Evolutionary conservation across 2,329 filamentous ascomycete genomes (phyloP), one percentile per base, ranked within the genome.

Genomic region (Stachybotrys chartarum): DNA sequence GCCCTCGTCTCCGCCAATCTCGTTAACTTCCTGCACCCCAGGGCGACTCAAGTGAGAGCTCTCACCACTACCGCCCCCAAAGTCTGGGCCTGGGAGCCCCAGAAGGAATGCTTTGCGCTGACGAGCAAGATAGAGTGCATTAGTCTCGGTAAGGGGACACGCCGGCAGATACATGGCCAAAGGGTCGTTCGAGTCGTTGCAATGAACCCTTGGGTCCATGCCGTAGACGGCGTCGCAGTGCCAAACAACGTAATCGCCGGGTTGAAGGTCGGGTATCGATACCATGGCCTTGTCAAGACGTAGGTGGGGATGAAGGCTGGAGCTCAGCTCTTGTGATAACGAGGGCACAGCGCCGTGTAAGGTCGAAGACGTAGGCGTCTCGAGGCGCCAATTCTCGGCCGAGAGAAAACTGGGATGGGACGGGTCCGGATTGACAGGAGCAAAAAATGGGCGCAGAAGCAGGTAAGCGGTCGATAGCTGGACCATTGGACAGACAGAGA

Each of bases 161-260:
- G 69, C 70, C 3, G 74, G 72, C 18, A 76, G 64, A 59, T 74
- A 74, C 57, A 76, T 66, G 53, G 71, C 65, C 6, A 68, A 66
- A 1, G 66, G 65, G 10, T 60, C 54, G 24, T 59, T 57, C 30
- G 61, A 59, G 30, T 62, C 59, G 10, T 62, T 62, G 18, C 57
- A 59, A 18, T 60, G 57, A 24, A 35, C 14, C 14, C 16, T 35
- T 32, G 55, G 81, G 67, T 91, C 88, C 2, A 91, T 87, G 1
- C 86, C 80, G 68, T 92, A 88, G 51, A 90, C 81, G 35, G 71
- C 75, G 66, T 88, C 85, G 62, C 85, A 88, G 66, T 90, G 87
- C 86, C 86, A 91, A 39, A 83, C 80, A 2, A 91, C 85, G 63
- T 87, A 91, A 68, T 91, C 88, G 11, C 88, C 88, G 0, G 87